These are phyloP conservation scores for Candolleomyces eurysporus DNA, from an alignment of 768 basidiomycete species.

Conservation along the genomic window DNA sequence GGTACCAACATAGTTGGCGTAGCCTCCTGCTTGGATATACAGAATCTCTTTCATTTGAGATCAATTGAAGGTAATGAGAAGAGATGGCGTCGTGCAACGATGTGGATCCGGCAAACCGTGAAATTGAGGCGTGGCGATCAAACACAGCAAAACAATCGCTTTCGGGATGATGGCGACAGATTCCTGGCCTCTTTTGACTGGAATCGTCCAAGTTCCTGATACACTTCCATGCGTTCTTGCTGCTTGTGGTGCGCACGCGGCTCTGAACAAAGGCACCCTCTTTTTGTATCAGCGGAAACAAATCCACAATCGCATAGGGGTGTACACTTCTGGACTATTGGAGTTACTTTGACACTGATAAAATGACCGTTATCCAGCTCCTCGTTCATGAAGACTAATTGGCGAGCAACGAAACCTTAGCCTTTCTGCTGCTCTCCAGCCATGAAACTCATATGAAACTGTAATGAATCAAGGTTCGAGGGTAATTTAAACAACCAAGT, in stretches of 20 bases:
- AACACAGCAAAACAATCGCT: neutral
- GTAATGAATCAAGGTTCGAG: neutral
- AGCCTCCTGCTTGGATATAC: constrained; percentile 69
- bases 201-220: constrained; percentile 2
- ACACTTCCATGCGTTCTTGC: neutral
- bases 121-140: constrained; percentile 5
- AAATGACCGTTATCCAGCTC: too few relatives aligned
- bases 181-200: constrained; percentile 6
- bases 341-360: too few relatives aligned
- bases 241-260: neutral
- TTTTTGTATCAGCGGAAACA: neutral
- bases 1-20: constrained; percentile 67
- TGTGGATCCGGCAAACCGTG: neutral
- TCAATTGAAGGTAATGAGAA: neutral
- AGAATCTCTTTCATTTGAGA: constrained; percentile 70
- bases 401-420: neutral
- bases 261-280: neutral
- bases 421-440: neutral
- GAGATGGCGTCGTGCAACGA: neutral
- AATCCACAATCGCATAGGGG: neutral
- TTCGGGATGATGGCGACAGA: neutral
- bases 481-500: neutral
- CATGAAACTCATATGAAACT: neutral
- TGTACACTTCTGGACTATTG: too few relatives aligned
- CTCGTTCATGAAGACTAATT: too few relatives aligned